Conservation (phyloP, 2,329 filamentous ascomycete genomes). For the Penicillium thymicola region DNA sequence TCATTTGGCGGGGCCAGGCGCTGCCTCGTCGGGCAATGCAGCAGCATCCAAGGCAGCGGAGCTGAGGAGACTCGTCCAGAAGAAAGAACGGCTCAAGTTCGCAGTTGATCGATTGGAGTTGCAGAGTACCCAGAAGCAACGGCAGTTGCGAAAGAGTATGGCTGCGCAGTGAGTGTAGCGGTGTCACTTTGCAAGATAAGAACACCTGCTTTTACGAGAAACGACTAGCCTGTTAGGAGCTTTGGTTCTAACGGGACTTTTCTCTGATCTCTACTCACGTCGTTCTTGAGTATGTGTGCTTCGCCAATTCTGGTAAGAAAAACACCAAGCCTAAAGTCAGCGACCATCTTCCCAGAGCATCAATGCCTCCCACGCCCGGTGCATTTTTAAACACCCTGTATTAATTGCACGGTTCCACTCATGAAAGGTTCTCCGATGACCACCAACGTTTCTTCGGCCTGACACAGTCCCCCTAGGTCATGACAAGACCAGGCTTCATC, state of each 20-base stretch:
- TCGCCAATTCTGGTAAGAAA: not conserved
- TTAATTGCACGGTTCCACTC: not conserved
- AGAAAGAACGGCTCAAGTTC: conserved; percentile 82
- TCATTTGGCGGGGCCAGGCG: conserved; percentile 26
- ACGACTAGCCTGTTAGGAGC: not conserved
- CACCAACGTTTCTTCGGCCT: too few species aligned
- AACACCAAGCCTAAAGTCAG: not conserved
- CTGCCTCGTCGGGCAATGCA: conserved; percentile 25
- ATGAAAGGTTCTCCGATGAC: too few species aligned
- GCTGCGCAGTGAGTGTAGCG: conserved; percentile 46
- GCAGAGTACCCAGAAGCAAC: conserved; percentile 74
- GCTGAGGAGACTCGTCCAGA: conserved; percentile 68
- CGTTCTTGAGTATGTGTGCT: not conserved
- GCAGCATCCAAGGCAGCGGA: conserved; percentile 50
- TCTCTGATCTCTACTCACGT: not conserved
- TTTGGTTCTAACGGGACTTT: not conserved
- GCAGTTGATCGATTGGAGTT: conserved; percentile 81
- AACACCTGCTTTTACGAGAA: not conserved
- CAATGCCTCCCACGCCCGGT: not conserved
- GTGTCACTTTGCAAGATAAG: not conserved
- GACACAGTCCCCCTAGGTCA: not conserved
- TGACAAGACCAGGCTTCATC: not conserved
- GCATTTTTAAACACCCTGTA: not conserved
- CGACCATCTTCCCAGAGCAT: not conserved
- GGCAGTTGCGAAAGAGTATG: conserved; percentile 71